These are phyloP conservation scores for Chrysanthemum lavandulifolium DNA, from an alignment of 129 eudicot genomes.

Conservation along the genomic window DNA sequence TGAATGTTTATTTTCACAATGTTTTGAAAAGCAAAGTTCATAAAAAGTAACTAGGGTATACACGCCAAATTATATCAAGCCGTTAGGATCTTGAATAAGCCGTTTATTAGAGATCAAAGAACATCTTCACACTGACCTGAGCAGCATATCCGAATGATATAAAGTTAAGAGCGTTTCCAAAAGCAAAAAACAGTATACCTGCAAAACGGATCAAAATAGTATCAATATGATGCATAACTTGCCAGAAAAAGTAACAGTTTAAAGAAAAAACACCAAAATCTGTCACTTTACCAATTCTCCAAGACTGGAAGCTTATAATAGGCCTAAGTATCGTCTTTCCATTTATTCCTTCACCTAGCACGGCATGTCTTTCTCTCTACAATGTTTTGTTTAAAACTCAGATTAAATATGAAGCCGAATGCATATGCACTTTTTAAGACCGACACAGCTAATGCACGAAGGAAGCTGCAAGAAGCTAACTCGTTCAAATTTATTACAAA, in stretches of 20 bases:
- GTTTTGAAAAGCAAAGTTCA: not conserved
- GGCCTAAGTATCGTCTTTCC: conserved; percentile 73
- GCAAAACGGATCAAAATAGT: conserved; percentile 10
- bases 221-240: not conserved
- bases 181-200: conserved; percentile 84
- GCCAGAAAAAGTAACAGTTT: not conserved
- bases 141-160: conserved; percentile 98
- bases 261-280: conserved; percentile 1
- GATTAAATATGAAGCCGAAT: conserved; percentile 1
- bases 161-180: conserved; percentile 93
- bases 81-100: too few relatives aligned
- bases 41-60: not conserved
- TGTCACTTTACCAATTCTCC: conserved; percentile 79
- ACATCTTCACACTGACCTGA: conserved; percentile 59
- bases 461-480: not conserved
- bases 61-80: not conserved
- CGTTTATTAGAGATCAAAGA: not conserved
- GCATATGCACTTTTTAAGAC: too few relatives aligned
- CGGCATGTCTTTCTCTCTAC: conserved; percentile 79
- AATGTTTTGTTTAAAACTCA: conserved; percentile 30
- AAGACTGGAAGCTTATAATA: conserved; percentile 83
- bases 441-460: not conserved
- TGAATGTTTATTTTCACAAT: not conserved
- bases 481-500: not conserved
- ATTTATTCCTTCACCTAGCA: conserved; percentile 55